Evolutionary conservation across 179 eudicot species (phyloP), one percentile per base, ranked within the genome.

Genomic region (Corrigiola litoralis): DNA sequence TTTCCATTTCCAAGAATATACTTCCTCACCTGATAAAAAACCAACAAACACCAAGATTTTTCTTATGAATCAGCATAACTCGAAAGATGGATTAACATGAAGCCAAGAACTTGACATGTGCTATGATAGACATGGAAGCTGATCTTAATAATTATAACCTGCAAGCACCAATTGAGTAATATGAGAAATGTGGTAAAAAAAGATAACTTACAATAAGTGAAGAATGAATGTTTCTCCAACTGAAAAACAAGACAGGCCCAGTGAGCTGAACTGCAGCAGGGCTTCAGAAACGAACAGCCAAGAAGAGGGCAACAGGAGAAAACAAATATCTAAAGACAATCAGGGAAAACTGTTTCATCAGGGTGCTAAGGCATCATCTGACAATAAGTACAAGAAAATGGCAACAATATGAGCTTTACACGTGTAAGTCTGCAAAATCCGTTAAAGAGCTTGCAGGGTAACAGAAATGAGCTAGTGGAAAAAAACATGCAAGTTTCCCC

Each of bases 1-100:
- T 83, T 72, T 80, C 91, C 97, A 91, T 91, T 50, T 48, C 45
- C 72, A 62, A 73, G 23, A 64, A 50, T 48, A 42, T 56, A 51
- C 66, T 50, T 61, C 29, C 66, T 45, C 29, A 38, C 61, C 16
- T 18, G 1, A 46, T 37, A 59, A 37, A 67, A 50, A 20, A 24
- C 45, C 63, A 7, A 48, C 29, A 47, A 18, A 38, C 31, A n/a
- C 5, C n/a, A 3, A 27, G 10, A 55, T 5, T 55, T 23, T 53
- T 3, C 65, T 33, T n/a, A 57, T 40, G 36, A 41, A 50, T 57
- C 28, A 16, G 29, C 24, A 48, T 51, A 58, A 42, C 58, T 52
- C 66, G 58, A 18, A 40, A 6, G 51, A 52, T n/a, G 29, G 28
- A 23, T 27, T 27, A 42, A 31, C 34, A 20, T 25, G 21, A 5